Evolutionary conservation across 768 basidiomycete genomes (phyloP).

Genomic region (Naganishia vishniacii): DNA sequence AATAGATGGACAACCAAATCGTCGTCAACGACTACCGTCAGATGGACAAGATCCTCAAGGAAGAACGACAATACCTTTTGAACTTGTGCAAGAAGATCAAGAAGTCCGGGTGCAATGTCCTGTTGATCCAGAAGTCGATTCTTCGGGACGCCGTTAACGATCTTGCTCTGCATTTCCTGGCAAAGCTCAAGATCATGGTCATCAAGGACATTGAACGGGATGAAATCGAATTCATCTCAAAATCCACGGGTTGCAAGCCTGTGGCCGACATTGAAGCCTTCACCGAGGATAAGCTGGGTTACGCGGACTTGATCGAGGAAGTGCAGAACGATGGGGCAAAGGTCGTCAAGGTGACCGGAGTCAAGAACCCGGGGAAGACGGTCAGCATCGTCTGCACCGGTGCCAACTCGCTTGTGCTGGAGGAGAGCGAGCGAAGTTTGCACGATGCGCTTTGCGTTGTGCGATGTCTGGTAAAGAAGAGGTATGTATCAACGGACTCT

Average conservation of each 20-base stretch:
- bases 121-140: conserved; percentile 98
- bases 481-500: conserved; percentile 56
- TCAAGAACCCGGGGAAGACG: conserved; percentile 89
- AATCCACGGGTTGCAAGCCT: conserved; percentile 90
- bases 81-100: conserved; percentile 99
- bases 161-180: conserved; percentile 91
- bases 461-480: conserved; percentile 94
- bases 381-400: conserved; percentile 95
- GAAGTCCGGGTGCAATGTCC: conserved; percentile 98
- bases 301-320: conserved; percentile 93
- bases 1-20: conserved; percentile 99
- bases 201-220: conserved; percentile 98
- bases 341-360: conserved; percentile 88
- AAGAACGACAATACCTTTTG: conserved; percentile 93
- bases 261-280: conserved; percentile 96
- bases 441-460: conserved; percentile 99
- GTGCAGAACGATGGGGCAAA: conserved; percentile 72
- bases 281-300: conserved; percentile 94
- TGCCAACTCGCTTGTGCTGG: conserved; percentile 82
- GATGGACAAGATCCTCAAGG: conserved; percentile 99
- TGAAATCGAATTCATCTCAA: conserved; percentile 94
- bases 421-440: conserved; percentile 93
- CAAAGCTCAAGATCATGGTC: conserved; percentile 89
- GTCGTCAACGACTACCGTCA: conserved; percentile 99
- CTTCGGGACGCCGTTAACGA: conserved; percentile 99